Conservation (phyloP, 140 eudicot genomes). For the Cichorium intybus region DNA sequence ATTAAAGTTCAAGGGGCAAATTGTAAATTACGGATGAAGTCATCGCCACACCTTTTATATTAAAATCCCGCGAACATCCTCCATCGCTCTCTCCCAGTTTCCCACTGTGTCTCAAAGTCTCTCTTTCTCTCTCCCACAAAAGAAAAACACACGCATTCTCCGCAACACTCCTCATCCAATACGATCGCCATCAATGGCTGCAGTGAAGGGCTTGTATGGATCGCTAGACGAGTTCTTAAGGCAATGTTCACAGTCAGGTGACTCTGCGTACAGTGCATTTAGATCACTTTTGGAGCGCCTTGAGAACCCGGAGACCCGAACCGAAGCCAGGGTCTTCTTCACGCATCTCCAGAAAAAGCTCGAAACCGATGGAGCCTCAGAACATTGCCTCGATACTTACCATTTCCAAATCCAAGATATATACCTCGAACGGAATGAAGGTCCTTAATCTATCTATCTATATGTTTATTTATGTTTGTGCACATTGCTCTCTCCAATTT, state of each 20-base stretch:
- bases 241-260: constrained; percentile 78
- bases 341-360: constrained; percentile 67
- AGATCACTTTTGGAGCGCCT: constrained; percentile 87
- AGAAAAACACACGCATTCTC: constrained; percentile 11
- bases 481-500: not conserved
- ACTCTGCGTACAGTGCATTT: constrained; percentile 75
- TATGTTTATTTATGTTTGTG: not conserved
- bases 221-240: constrained; percentile 68
- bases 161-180: not conserved
- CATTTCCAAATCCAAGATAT: constrained; percentile 89
- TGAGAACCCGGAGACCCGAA: constrained; percentile 74
- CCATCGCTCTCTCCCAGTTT: constrained; percentile 12
- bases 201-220: constrained; percentile 40
- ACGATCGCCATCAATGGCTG: constrained; percentile 32
- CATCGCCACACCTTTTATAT: constrained; percentile 5
- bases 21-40: not conserved
- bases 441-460: constrained; percentile 5
- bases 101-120: constrained; percentile 2
- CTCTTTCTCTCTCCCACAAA: constrained; percentile 7
- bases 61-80: constrained; percentile 27
- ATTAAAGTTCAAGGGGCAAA: not conserved
- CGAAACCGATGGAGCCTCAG: constrained; percentile 34
- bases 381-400: constrained; percentile 54
- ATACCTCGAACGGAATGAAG: constrained; percentile 64
- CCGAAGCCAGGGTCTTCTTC: constrained; percentile 77